phyloP scores from a whole-genome alignment of 768 basidiomycete species.

The Tephrocybe sp. region DNA sequence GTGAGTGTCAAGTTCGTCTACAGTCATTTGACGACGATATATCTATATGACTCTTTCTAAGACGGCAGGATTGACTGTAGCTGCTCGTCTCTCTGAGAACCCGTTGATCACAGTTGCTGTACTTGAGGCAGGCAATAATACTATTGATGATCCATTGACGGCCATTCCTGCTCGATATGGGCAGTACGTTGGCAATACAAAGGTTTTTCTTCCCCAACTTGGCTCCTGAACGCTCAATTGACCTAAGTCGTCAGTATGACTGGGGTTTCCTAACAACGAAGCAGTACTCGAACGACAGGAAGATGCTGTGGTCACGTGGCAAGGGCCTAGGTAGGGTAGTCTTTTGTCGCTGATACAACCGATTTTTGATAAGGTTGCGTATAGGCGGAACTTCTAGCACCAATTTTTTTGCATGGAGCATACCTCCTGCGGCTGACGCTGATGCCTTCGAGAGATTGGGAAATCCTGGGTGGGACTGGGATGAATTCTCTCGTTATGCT shows the following conservation, averaged over 20 bases:
- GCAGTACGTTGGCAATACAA: conserved; percentile 24
- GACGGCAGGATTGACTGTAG: conserved; percentile 42
- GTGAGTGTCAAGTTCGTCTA: background rate
- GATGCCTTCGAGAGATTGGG: conserved; percentile 47
- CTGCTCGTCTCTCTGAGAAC: conserved; percentile 42
- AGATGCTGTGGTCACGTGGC: conserved; percentile 29
- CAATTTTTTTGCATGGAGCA: conserved; percentile 39
- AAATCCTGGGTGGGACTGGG: conserved; percentile 58
- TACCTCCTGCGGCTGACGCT: conserved; percentile 28
- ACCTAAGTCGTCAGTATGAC: conserved; percentile 27
- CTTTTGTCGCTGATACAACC: background rate
- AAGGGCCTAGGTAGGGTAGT: conserved; percentile 29
- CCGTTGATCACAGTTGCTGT: conserved; percentile 36
- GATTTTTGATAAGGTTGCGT: background rate
- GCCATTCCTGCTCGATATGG: conserved; percentile 32
- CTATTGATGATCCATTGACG: conserved; percentile 33
- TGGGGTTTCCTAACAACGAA: conserved; percentile 33
- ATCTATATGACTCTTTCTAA: background rate
- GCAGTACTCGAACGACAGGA: conserved; percentile 26
- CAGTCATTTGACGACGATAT: background rate
- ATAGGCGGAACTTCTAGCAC: conserved; percentile 44
- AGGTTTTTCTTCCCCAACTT: conserved; percentile 16
- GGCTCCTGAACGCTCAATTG: background rate
- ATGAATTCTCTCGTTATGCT: conserved; percentile 36
- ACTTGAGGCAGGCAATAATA: conserved; percentile 34